Base-by-base conservation (phyloP, 2,329 filamentous ascomycete species). In the Arachnomyces sp. region DNA sequence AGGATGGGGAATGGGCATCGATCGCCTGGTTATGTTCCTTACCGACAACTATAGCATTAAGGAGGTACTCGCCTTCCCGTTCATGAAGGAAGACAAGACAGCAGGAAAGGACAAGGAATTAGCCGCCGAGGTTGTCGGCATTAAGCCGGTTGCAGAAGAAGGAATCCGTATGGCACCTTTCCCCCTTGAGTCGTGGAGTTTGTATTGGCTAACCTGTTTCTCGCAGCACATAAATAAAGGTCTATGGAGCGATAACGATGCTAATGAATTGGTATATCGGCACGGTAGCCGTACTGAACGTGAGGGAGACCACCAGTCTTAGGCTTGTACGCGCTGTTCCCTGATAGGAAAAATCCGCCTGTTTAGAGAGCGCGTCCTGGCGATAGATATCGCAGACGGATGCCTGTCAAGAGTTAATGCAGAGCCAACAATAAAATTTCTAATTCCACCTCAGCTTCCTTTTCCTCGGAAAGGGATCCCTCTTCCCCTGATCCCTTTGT, bases 11-110 rank as follows among this genome's bases (percentile, higher is more conserved):
- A 86, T 96, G 77, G 92, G 92, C 49, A 92, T 94, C 51, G 89
- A 96, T 70, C 81, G 90, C 45, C 69, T 94, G 64, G 84, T 88
- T 63, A 94, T 94, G 88, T 94, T 94, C 76, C 69, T 96, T 64
- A 94, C 90, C 36, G 80, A 96, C 67, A 85, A 94, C 69, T 92
- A 94, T 71, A 85, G 79, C 53, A 98, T 98, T 64, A 89, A 92
- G 67, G 92, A 98, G 67, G 90, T 96, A 2, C 69, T 96, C 47
- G 81, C 90, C 7, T 98, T 98, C 79, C 92, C 92, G 8, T 90
- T 95, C 70, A 94, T 98, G 86, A 94, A 94, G 78, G 84, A 90
- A 37, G 84, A 90, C 64, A 73, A 73, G 59, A 71, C 70, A 25
- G 59, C 59, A 2, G 49, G 66, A 40, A 61, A 61, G 49, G 45